Evolutionary conservation across 805 yeast species (phyloP), one percentile per base, ranked within the genome.

Genomic region (Saccharomycopsis sp.): DNA sequence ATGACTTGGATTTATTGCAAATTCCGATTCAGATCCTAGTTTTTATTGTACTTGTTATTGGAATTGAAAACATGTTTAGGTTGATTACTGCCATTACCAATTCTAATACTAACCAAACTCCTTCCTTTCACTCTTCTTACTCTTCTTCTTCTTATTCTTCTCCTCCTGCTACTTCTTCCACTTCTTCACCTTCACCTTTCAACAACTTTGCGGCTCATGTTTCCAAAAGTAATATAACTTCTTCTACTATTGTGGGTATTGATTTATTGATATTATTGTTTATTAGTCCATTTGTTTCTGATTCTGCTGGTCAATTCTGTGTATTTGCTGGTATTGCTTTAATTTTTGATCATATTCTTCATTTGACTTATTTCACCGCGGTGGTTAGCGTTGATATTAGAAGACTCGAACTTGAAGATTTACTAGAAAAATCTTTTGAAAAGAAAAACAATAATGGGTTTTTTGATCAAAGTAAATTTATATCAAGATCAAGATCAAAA

Each of bases 381-480:
- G 73, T 82, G 1, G 59, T 83, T 23, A 67, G 79, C 14, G 70
- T 84, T 29, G 94, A 85, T 58, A 59, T 77, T 23, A 69, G 77
- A 35, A 65, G 85, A 40, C 55, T 70, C 21, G 88, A 79, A 49
- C 26, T 39, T 23, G 27, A 39, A 20, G 41, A 37, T 17, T 31
- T 37, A 18, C 17, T 37, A 17, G 28, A 30, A 17, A 36, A 36
- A 31, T 13, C 15, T 23, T 6, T 23, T 8, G 10, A 23, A 23
- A 8, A 8, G 10, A 23, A 10, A 27, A 21, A 19, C 10, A 14
- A 19, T 5, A 33, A 9, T 12, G 26, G 14, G 8, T 33, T 5
- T 8, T 8, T 8, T 6, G 12, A 21, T 33, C 14, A 5, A 20
- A 33, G 9, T 5, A n/a, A n/a, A n/a, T n/a, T n/a, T n/a, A n/a